These are phyloP conservation scores for Fonsecaea nubica DNA, from an alignment of 2,329 filamentous ascomycete species.

Conservation along the genomic window DNA sequence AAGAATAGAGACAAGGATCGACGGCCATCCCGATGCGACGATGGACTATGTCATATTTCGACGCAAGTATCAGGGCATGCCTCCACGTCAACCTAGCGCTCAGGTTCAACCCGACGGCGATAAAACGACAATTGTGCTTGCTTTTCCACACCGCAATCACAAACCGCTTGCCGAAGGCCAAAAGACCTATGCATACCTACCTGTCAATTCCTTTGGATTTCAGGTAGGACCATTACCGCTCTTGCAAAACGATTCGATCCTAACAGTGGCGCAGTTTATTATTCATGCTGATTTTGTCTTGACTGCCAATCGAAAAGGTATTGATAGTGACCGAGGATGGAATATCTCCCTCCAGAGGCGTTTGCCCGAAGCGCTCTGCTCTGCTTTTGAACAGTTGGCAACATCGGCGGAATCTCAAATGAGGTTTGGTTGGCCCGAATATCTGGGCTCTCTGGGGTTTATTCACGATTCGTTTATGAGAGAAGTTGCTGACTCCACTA, in stretches of 20 bases:
- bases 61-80: slow-evolving; percentile 4
- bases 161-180: slow-evolving; percentile 12
- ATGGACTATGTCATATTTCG: slow-evolving; percentile 22
- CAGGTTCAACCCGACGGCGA: slow-evolving; percentile 8
- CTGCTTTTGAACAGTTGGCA: slow-evolving; percentile 22
- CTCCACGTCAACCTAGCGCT: slow-evolving; percentile 12
- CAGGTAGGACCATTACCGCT: slow-evolving; percentile 1
- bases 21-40: slow-evolving; percentile 6
- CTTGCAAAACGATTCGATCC: background rate
- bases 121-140: slow-evolving; percentile 23
- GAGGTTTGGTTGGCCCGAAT: slow-evolving; percentile 23
- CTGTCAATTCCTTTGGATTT: slow-evolving; percentile 17
- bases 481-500: slow-evolving; percentile 17
- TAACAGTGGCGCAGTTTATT: slow-evolving; percentile 19
- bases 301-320: slow-evolving; percentile 21
- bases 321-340: slow-evolving; percentile 20
- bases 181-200: slow-evolving; percentile 31
- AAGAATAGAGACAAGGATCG: slow-evolving; percentile 22
- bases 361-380: slow-evolving; percentile 10
- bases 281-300: slow-evolving; percentile 28
- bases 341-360: slow-evolving; percentile 18
- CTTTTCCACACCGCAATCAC: slow-evolving; percentile 15
- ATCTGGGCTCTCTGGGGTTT: slow-evolving; percentile 21
- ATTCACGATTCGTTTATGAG: slow-evolving; percentile 24
- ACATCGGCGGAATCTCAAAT: slow-evolving; percentile 21